phyloP scores from a whole-genome alignment of 176 grass and related monocot genomes.

The sorghum (Sorghum bicolor) region DNA sequence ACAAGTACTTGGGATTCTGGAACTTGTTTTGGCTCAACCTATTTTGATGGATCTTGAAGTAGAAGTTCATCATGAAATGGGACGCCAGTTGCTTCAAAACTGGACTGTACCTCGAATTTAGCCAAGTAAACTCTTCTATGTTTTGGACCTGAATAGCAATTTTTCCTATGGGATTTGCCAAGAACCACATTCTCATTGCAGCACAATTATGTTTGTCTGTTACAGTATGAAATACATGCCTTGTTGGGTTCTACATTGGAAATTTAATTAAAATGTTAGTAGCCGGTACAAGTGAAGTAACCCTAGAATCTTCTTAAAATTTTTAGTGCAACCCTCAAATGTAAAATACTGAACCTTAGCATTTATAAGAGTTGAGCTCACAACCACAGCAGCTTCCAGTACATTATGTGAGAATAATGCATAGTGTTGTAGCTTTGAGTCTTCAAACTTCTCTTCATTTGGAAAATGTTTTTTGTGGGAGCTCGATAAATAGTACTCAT shows the following conservation, averaged over 20 bases:
- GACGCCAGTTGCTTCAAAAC: constrained; percentile 72
- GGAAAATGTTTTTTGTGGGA: constrained; percentile 33
- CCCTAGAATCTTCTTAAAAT: not conserved
- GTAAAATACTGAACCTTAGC: constrained; percentile 47
- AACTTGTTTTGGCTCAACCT: constrained; percentile 66
- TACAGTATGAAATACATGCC: constrained; percentile 79
- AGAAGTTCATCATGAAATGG: constrained; percentile 76
- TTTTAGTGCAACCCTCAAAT: not conserved
- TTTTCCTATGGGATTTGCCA: constrained; percentile 49
- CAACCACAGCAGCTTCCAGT: constrained; percentile 65
- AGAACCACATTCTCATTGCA: constrained; percentile 93
- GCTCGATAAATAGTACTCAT: constrained; percentile 51
- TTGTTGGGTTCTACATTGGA: constrained; percentile 56
- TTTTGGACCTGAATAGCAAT: constrained; percentile 60
- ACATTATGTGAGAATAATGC: constrained; percentile 90
- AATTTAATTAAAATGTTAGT: not conserved
- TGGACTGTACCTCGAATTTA: constrained; percentile 81
- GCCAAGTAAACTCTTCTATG: constrained; percentile 67
- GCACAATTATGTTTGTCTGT: constrained; percentile 79
- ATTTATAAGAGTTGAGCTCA: constrained; percentile 71
- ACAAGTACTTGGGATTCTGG: constrained; percentile 78
- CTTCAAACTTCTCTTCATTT: constrained; percentile 69
- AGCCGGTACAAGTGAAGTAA: not conserved
- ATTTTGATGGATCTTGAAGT: constrained; percentile 48
- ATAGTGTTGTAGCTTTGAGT: constrained; percentile 67